Percentiles rank a stretch among this genome's conserved stretches.
These are phyloP conservation scores for Teratosphaeria pseudoeucalypti DNA, from an alignment of 2,329 filamentous ascomycete species.

Conservation along the genomic window DNA sequence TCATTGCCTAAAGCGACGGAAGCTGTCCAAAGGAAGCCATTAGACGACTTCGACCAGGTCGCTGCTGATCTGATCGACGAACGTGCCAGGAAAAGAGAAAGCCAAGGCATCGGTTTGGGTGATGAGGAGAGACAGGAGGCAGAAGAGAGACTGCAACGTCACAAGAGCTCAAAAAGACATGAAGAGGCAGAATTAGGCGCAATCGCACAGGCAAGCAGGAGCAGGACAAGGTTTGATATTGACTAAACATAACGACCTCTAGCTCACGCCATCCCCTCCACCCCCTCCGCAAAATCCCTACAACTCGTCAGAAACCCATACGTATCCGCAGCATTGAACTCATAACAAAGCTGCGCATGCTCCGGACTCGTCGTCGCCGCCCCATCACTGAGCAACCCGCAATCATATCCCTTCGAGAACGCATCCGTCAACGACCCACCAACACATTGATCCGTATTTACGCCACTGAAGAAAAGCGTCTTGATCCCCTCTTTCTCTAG, in stretches of 20 bases:
- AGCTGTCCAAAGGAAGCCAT: not conserved
- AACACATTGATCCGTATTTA: constrained; percentile 51
- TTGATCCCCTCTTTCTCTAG: constrained; percentile 32
- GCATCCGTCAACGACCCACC: constrained; percentile 45
- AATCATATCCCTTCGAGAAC: constrained; percentile 47
- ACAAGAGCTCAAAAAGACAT: not conserved
- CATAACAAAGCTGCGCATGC: constrained; percentile 26
- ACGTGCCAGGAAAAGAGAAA: not conserved
- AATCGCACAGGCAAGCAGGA: not conserved
- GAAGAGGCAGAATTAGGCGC: not conserved
- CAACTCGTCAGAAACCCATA: constrained; percentile 25
- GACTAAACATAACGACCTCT: not conserved
- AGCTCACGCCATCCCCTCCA: constrained; percentile 3
- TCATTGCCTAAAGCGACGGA: not conserved
- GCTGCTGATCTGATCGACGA: not conserved
- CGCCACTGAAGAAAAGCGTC: constrained; percentile 48
- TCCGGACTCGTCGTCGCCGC: constrained; percentile 41
- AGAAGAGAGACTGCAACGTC: not conserved
- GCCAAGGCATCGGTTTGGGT: not conserved
- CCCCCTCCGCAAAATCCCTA: constrained; percentile 20
- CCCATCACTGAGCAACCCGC: constrained; percentile 45
- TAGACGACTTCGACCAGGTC: not conserved
- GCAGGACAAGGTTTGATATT: not conserved
- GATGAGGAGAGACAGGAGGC: not conserved
- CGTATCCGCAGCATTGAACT: constrained; percentile 26